phyloP scores from a whole-genome alignment of 1,284 basidiomycete species.

The Malassezia arunalokei region DNA sequence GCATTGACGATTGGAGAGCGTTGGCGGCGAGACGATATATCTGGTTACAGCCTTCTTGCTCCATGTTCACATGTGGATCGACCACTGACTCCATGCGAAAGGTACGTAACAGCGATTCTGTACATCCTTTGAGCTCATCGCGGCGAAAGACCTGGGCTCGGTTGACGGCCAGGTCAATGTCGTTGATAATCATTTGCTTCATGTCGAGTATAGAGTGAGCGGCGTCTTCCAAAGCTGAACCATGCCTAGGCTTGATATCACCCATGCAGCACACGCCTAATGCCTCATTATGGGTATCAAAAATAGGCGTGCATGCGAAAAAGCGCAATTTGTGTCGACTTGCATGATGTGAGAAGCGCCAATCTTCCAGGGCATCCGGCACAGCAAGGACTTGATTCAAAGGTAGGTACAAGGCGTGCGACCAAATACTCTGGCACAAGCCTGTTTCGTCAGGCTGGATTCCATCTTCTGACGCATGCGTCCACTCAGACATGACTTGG shows the following conservation, averaged over 20 bases:
- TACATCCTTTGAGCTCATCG: not conserved
- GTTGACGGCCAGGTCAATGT: not conserved
- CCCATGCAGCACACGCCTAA: not conserved
- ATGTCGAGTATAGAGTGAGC: not conserved
- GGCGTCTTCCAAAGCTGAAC: not conserved
- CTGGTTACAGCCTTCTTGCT: conserved; percentile 35
- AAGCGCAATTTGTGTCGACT: not conserved
- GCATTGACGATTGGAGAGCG: conserved; percentile 74
- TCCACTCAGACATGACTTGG: not conserved
- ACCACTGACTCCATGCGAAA: not conserved
- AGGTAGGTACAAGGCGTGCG: not conserved
- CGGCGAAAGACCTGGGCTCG: not conserved
- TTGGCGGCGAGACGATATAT: conserved; percentile 77
- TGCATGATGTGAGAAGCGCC: not conserved
- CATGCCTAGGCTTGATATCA: not conserved
- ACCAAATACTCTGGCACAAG: not conserved
- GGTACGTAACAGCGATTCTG: not conserved
- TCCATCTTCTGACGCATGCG: not conserved
- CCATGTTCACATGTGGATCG: not conserved
- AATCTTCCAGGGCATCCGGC: not conserved
- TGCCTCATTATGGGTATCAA: not conserved
- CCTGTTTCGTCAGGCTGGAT: not conserved
- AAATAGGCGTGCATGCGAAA: not conserved
- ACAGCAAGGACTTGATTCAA: not conserved
- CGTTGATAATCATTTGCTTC: not conserved